Evolutionary conservation across 2,329 filamentous ascomycete species (phyloP), one percentile per base, ranked within the genome.

Genomic region (Blumeria graminis): DNA sequence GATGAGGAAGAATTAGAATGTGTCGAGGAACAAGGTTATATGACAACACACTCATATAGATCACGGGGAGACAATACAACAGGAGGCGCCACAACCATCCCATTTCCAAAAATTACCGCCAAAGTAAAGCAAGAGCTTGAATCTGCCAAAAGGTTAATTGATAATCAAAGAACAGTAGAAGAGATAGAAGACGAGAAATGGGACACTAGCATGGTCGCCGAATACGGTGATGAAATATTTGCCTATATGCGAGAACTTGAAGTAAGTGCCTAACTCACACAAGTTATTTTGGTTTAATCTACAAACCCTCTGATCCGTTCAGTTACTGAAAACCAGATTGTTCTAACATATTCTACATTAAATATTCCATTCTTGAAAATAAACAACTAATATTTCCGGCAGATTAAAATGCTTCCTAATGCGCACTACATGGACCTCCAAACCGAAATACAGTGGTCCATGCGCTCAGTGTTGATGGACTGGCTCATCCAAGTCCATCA

Each of bases 401-500:
- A 87, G 85, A 77, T 75, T 67, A 81, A 75, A 62, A 84, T 95
- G 79, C 74, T 89, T 43, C 92, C 92, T 1, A 89, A 92, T 65
- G 76, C 87, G 3, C 80, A 92, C 67, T 98, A 98, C 74, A 98
- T 98, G 90, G 87, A 94, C 60, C 81, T 84, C 62, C 92, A 98
- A 68, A 82, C 84, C n/a, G 90, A 96, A 69, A 93, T 98, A 57
- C 86, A 94, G 67, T 98, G 92, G 92, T 94, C 89, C 2, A 98
- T 96, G 92, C 86, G 92, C 51, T 84, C 88, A 6, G 87, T 96
- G 22, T 75, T 98, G 56, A 93, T 98, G 81, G 92, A 96, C 69
- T 98, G 92, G 92, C 76, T 98, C 46, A 84, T 96, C 51, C 89
- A 98, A 68, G 92, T 98, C 34, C 92, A 98, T 68, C 80, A 82